A percentile compares a stretch with the other conserved stretches of the same genome.
Evolutionary conservation across 257 asterid species (phyloP).

Genomic region (Linaria vulgaris): DNA sequence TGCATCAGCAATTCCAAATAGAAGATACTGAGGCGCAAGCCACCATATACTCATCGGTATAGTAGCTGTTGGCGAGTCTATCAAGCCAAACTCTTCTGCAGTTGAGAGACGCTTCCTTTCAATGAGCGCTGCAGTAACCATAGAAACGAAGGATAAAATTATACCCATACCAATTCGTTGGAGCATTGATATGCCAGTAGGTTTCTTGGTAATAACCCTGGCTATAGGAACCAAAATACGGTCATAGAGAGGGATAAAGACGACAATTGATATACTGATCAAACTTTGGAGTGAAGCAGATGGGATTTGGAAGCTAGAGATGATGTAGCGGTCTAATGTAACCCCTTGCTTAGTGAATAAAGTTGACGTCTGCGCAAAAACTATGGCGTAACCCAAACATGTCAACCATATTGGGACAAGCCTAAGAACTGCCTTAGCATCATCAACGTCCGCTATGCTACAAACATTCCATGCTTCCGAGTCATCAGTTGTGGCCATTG

Average conservation of each 20-base stretch:
- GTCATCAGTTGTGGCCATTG: constrained; percentile 5
- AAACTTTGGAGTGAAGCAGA: constrained; percentile 15
- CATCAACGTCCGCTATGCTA: neutral
- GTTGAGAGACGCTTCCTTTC: constrained; percentile 14
- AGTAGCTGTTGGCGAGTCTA: constrained; percentile 27
- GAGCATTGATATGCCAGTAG: constrained; percentile 33
- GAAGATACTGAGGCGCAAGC: constrained; percentile 37
- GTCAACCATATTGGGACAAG: constrained; percentile 19
- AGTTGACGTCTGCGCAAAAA: constrained; percentile 14
- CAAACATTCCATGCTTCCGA: neutral
- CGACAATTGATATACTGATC: constrained; percentile 12
- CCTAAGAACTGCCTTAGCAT: constrained; percentile 10
- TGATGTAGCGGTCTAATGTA: constrained; percentile 18
- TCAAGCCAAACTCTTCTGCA: constrained; percentile 24
- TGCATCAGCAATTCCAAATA: constrained; percentile 23
- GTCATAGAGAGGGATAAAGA: constrained; percentile 30
- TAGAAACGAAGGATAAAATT: constrained; percentile 16
- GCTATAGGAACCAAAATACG: constrained; percentile 7
- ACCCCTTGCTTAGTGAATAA: constrained; percentile 22
- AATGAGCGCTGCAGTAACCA: constrained; percentile 26
- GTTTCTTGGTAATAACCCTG: constrained; percentile 16
- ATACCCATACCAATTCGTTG: constrained; percentile 30
- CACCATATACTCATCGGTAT: constrained; percentile 44
- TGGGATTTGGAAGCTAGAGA: constrained; percentile 12
- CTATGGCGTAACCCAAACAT: constrained; percentile 12